A percentile compares a stretch with the other conserved stretches of the same genome.
phyloP scores from a whole-genome alignment of 2,329 filamentous ascomycete species.

The Pestalotiopsis sp. region DNA sequence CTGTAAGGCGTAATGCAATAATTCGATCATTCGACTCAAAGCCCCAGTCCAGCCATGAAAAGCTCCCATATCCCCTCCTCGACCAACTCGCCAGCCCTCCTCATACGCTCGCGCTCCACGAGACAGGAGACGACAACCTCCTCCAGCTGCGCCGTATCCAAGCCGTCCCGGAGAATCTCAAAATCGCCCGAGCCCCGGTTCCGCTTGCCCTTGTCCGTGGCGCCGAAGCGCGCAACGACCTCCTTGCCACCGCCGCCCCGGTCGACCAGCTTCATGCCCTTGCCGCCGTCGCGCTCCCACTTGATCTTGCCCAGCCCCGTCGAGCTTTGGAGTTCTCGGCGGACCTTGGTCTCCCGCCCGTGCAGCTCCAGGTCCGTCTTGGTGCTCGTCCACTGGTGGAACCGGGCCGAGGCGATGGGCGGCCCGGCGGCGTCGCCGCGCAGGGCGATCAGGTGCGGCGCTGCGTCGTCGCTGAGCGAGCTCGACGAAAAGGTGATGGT shows the following conservation, averaged over 20 bases:
- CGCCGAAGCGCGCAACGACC: constrained; percentile 16
- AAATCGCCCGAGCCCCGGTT: constrained; percentile 17
- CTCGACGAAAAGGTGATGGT: constrained; percentile 18
- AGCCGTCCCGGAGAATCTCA: constrained; percentile 15
- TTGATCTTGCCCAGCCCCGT: constrained; percentile 16
- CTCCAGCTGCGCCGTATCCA: constrained; percentile 14
- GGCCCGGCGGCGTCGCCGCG: constrained; percentile 15
- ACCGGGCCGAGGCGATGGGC: constrained; percentile 16
- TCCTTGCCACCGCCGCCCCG: constrained; percentile 3
- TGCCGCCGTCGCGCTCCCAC: constrained; percentile 17
- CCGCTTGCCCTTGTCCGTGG: constrained; percentile 14
- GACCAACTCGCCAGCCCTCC: constrained; percentile 17
- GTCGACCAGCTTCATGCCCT: constrained; percentile 17
- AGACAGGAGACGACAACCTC: constrained; percentile 19
- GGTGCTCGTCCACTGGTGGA: constrained; percentile 15
- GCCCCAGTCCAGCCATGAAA: constrained; percentile 9
- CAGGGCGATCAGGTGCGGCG: constrained; percentile 17
- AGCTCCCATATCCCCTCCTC: constrained; percentile 18
- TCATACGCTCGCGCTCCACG: constrained; percentile 20
- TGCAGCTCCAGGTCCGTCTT: constrained; percentile 18
- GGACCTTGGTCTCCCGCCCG: constrained; percentile 12
- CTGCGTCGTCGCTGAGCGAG: constrained; percentile 12
- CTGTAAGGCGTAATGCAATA: no score
- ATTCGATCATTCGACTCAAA: neutral
- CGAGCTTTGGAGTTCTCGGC: constrained; percentile 17